Evolutionary conservation across 345 rosid genomes (phyloP), one percentile per base, ranked within the genome.

Genomic region (Eucalyptus tenuipes): DNA sequence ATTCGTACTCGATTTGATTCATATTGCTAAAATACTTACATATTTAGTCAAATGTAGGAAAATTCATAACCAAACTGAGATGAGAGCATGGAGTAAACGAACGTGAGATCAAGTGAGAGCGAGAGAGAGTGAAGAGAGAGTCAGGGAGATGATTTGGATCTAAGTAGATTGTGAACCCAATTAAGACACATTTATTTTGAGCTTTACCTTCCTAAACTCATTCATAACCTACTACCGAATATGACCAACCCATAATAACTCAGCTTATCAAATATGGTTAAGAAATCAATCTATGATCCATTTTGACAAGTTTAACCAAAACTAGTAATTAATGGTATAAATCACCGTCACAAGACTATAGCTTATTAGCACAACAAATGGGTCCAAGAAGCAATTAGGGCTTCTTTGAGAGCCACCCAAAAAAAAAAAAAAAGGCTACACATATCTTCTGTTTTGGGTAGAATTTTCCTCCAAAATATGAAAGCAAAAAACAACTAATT

Each of bases 1-100:
- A 55, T 24, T 1, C 12, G 1, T 24, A 55, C 12, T 24, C 13
- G 1, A 55, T 1, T 1, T 24, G 1, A 55, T 1, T 55, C 61
- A 22, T 22, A 55, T 55, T 24, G 13, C 12, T 55, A 24, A 55
- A 53, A 8, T 22, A 53, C 5, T 53, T 53, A 53, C 25, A 53
- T 53, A 53, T 53, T 53, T 22, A 53, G 3, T 53, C 27, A 53
- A 53, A 20, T 53, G 59, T 53, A 53, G 59, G 59, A 53, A 53
- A 53, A 53, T 53, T 53, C 12, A 53, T 22, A 53, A 53, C 2
- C 59, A 53, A 53, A 2, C 0, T 55, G 3, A 55, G 29, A 1
- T 55, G 29, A 55, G 13, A 55, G 13, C 5, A 0, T 20, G 61
- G 61, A 8, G 61, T 55, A 55, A 55, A 55, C 0, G 6, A 55